Evolutionary conservation across 169 alveolate species (phyloP), one percentile per base, ranked within the genome.

Genomic region (Plasmodium yoelii): DNA sequence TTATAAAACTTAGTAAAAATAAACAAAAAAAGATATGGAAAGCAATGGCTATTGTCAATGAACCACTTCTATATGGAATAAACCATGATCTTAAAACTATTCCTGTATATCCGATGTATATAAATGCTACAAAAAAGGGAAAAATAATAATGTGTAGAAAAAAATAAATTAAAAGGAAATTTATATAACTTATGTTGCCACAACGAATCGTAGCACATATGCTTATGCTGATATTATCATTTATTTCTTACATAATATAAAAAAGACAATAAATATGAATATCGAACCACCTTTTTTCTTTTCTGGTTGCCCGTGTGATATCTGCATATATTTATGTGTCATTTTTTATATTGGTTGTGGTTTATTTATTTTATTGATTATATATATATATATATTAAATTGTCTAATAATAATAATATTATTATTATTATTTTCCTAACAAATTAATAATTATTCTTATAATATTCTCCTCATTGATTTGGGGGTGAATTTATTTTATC

Each of bases 261-360:
- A 74, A 67, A 74, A 74, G n/a, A 74, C 88, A 28, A 74, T 74
- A 47, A 74, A 74, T 74, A 74, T 74, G 55, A 74, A 74, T 42
- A 74, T 26, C 34, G 73, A 60, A 47, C 74, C 88, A 55, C 88
- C 74, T 34, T 61, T 74, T 53, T 74, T 74, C 26, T 74, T 74
- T 74, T 74, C 88, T 59, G 46, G 34, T 74, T 74, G 73, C 49
- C 72, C 88, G 60, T 59, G 88, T 55, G 68, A 46, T 60, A 44
- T 15, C 73, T 74, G 88, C 72, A 74, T 74, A 64, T 74, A 74
- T 46, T 74, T 74, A 60, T 72, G 88, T 74, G 74, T 74, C 88
- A 74, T 74, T 74, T 74, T 74, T 51, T 70, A 51, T 70, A 24
- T 55, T 34, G 47, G 19, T 60, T 34, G 5, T 46, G 55, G 28